Base-by-base conservation (phyloP, 1,284 basidiomycete species). In the Microbotryomycetes sp. region DNA sequence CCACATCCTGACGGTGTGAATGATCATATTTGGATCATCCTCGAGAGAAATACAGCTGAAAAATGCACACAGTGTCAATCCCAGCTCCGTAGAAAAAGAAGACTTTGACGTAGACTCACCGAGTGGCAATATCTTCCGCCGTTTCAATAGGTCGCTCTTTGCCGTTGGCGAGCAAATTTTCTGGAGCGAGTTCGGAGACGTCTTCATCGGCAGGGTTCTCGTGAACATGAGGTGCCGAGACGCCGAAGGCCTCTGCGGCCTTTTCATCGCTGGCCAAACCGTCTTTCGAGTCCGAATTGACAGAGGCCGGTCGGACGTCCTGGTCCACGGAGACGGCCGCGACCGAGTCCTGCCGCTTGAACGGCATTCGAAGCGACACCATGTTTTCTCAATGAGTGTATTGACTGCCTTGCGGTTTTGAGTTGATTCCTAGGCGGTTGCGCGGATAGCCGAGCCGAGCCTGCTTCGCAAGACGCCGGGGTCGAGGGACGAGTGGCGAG, bases 111-210 rank as follows among this genome's bases (percentile, higher is more conserved):
- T n/a, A 42, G 36, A 12, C 36, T 42, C 19, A 51, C 49, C 49
- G 49, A 51, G 49, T 51, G 7, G 49, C 22, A 26, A 51, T 25
- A 29, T 51, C 49, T 16, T 51, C 23, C 77, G 12, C 81, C 80
- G 32, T 81, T 56, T 66, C 66, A 50, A 67, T 67, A 3, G 66
- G 66, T 1, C 66, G 66, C 58, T 67, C 66, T 49, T 67, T 64
- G 52, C 66, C 66, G 30, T 52, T 65, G 6, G 63, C 66, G 57
- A 67, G 63, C 30, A 59, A 23, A 49, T 67, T 58, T 25, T 55
- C 32, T 1, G 48, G 31, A 19, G 55, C 57, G 32, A 63, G 58
- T 19, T 42, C 36, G 12, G 36, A 42, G 19, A 42, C 36, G 36
- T 42, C 36, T 19, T 42, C 36, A 19, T 42, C 36, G 19, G 36